Base-by-base conservation (phyloP, 345 rosid genomes). In the Arabidopsis arenosa region DNA sequence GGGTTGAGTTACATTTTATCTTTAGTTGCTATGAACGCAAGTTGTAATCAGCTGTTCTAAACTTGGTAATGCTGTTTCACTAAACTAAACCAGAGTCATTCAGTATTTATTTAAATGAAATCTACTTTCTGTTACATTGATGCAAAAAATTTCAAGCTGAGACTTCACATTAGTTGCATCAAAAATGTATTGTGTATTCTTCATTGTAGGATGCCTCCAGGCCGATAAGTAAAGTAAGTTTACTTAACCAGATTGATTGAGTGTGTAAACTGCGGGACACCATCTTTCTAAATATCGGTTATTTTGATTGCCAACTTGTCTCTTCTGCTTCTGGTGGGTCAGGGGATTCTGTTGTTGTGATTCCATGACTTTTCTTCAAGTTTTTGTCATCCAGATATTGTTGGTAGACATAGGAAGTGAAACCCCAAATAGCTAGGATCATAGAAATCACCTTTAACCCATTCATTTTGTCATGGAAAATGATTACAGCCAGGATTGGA, bases 361-460 rank as follows among this genome's bases (percentile, higher is more conserved):
- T 78, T 51, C 44, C 58, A 7, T 5, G 73, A n/a, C 51, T 52
- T 26, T 43, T 66, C 56, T 72, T 77, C 54, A 61, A 26, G 18
- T 15, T 45, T 65, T 36, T 56, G 39, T 72, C 73, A 84, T 12
- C 88, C 35, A 79, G 79, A 69, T 74, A 79, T 37, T 79, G 82
- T 65, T 74, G 82, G 51, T 80, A 80, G 18, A 64, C 80, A 70
- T 75, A 80, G 6, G 82, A 88, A 33, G 79, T 11, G 41, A 87
- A 87, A n/a, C 91, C 97, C 97, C 93, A 87, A 5, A 84, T 48
- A 15, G 92, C 93, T 72, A 90, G 59, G 56, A 80, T 69, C 89
- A 92, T 81, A 17, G 94, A 76, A 55, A 86, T 83, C 14, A 60
- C 86, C 80, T 92, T 92, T 9, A 88, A 63, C 15, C 87, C 91